phyloP scores from a whole-genome alignment of 306 rosid species.

The Lotus japonicus region DNA sequence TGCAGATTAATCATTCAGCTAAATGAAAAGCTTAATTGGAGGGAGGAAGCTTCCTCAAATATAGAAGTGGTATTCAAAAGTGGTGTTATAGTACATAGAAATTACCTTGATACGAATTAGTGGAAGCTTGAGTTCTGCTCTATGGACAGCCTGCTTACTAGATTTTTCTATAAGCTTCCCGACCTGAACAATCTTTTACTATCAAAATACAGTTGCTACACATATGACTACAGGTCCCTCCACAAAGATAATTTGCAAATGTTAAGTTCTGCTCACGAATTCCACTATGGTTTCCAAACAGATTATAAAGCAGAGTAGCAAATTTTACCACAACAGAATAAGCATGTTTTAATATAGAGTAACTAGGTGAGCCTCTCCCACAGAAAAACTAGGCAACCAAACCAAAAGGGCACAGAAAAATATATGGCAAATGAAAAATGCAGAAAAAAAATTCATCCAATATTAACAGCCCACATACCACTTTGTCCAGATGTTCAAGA shows the following conservation, averaged over 20 bases:
- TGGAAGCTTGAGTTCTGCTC: constrained; percentile 78
- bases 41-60: constrained; percentile 8
- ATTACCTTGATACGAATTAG: constrained; percentile 86
- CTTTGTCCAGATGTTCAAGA: constrained; percentile 87
- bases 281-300: neutral
- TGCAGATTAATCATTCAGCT: neutral
- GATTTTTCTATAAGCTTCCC: constrained; percentile 61
- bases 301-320: constrained; percentile 11
- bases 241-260: neutral
- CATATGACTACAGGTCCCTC: constrained; percentile 7
- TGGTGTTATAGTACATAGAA: neutral
- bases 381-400: neutral
- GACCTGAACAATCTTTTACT: constrained; percentile 47
- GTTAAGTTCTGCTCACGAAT: neutral
- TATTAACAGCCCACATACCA: constrained; percentile 41
- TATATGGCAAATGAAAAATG: neutral
- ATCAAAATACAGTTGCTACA: constrained; percentile 23
- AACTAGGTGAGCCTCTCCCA: neutral
- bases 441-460: neutral
- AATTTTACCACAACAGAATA: neutral
- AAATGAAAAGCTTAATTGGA: constrained; percentile 6
- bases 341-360: neutral
- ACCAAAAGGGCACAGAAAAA: constrained; percentile 3
- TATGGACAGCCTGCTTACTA: constrained; percentile 45
- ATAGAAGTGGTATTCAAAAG: constrained; percentile 1